Percentiles rank a stretch among this genome's conserved stretches.
Evolutionary conservation across 495 filamentous ascomycete species (phyloP).

Genomic region (Staphylotrichum longicolle): DNA sequence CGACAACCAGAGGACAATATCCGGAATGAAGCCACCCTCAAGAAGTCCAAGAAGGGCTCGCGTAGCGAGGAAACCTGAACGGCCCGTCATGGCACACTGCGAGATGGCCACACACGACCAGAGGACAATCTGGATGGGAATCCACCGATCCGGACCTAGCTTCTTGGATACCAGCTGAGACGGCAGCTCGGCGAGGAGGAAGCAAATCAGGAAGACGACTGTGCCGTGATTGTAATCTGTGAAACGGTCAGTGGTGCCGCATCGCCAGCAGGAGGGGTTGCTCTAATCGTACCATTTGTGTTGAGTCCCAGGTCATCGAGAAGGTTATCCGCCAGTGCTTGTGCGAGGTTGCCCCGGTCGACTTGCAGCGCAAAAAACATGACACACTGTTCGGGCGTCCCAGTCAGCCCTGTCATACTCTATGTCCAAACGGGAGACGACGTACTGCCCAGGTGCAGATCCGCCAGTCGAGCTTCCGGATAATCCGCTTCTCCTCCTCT

Average conservation of each 20-base stretch:
- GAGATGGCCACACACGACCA: constrained; percentile 72
- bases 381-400: constrained; percentile 29
- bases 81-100: constrained; percentile 61
- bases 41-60: constrained; percentile 63
- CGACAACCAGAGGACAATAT: constrained; percentile 59
- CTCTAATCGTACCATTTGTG: constrained; percentile 47
- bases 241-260: constrained; percentile 3
- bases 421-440: constrained; percentile 6
- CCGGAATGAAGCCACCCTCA: constrained; percentile 60
- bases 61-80: constrained; percentile 56
- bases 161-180: constrained; percentile 77
- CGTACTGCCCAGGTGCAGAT: constrained; percentile 52
- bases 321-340: constrained; percentile 57
- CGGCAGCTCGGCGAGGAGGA: constrained; percentile 69
- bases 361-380: constrained; percentile 59
- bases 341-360: constrained; percentile 55
- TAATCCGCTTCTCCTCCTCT: constrained; percentile 51
- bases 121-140: constrained; percentile 72
- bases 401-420: background rate
- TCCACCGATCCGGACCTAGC: constrained; percentile 73
- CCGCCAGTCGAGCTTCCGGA: constrained; percentile 54
- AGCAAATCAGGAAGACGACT: constrained; percentile 66
- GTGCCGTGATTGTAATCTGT: constrained; percentile 69
- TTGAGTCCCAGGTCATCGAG: constrained; percentile 52
- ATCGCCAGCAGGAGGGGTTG: background rate